phyloP scores from a whole-genome alignment of 139 green algal genomes.

The Tetradesmus lagerheimii region DNA sequence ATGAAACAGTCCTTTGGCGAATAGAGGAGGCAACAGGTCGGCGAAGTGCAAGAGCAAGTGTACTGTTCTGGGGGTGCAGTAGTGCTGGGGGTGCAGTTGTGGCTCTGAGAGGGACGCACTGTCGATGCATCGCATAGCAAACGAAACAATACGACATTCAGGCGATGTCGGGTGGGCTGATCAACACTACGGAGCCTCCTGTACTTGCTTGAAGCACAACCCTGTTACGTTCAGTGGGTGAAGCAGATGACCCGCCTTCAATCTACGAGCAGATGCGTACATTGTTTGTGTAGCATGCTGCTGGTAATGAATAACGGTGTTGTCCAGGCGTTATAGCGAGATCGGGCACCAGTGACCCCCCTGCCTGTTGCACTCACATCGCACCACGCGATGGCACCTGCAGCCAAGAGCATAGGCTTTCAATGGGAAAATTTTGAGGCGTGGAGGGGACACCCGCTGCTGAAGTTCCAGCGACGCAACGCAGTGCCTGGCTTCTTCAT shows the following conservation, averaged over 20 bases:
- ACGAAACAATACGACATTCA: background rate
- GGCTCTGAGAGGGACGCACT: background rate
- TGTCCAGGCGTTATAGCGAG: background rate
- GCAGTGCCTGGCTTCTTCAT: slow-evolving; percentile 67
- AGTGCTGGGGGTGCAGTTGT: background rate
- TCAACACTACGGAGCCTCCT: background rate
- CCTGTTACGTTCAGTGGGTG: background rate
- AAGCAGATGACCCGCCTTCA: background rate
- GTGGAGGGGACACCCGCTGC: slow-evolving; percentile 72
- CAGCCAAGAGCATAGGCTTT: slow-evolving; percentile 61
- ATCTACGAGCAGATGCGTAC: background rate
- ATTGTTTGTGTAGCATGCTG: background rate
- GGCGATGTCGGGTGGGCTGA: background rate
- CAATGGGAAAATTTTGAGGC: slow-evolving; percentile 77
- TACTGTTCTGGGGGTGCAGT: background rate
- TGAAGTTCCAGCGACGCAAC: slow-evolving; percentile 67
- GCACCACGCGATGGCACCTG: background rate
- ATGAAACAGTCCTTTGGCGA: background rate
- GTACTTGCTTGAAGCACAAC: background rate
- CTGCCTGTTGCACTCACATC: background rate
- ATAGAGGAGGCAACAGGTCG: background rate
- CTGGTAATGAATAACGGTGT: background rate
- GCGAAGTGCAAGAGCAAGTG: background rate
- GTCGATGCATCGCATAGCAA: background rate
- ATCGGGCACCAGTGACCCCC: background rate